Evolutionary conservation across 306 rosid genomes (phyloP).

Genomic region (Fragaria nilgerrensis): DNA sequence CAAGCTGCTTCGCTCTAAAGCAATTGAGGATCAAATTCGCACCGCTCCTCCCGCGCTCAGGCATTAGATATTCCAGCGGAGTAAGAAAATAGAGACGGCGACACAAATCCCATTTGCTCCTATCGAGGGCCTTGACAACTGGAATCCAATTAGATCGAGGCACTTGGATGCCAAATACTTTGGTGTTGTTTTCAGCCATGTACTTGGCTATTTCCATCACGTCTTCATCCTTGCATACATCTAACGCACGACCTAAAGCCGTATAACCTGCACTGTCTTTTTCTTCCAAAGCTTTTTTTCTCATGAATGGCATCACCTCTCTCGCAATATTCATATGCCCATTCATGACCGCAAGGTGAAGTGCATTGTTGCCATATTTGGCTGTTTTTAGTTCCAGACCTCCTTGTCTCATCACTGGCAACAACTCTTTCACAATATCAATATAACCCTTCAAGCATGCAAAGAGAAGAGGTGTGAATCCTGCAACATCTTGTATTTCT

Average conservation of each 20-base stretch:
- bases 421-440: background rate
- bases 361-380: accelerated
- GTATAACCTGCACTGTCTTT: accelerated
- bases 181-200: background rate
- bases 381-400: background rate
- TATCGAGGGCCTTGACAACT: accelerated
- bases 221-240: background rate
- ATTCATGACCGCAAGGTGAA: accelerated
- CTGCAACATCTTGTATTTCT: background rate
- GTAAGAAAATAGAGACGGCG: background rate
- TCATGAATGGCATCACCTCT: background rate
- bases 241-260: background rate
- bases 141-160: background rate
- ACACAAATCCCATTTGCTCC: background rate
- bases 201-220: too few species aligned
- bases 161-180: background rate
- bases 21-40: accelerated
- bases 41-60: background rate
- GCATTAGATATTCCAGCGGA: background rate
- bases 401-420: background rate
- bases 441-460: background rate
- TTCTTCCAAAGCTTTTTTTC: background rate
- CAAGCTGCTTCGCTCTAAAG: background rate
- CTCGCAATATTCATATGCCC: background rate
- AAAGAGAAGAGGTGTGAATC: background rate